Base-by-base conservation (phyloP, 352 stramenopile species). In the Pythium apleroticum region DNA sequence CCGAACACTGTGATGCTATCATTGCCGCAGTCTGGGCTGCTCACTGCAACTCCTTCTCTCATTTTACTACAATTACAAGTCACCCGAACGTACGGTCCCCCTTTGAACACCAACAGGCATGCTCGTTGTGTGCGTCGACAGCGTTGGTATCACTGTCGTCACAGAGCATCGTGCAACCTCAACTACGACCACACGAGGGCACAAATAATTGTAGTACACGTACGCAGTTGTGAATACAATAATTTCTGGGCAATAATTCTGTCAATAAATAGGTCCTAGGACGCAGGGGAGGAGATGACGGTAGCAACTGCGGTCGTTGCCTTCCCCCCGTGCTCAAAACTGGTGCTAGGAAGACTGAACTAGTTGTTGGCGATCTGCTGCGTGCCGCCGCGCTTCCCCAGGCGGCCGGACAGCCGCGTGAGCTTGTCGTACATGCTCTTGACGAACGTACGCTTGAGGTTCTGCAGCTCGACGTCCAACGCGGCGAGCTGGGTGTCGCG, bases 401-500 rank as follows among this genome's bases (percentile, higher is more conserved):
- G 48, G 7, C 53, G 46, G 11, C 59, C 60, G 1, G 79, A 77
- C 52, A 90, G 72, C 46, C 77, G 82, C 20, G 75, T 76, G 31
- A 90, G 50, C 9, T 72, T 69, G 55, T 71, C 52, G 69, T 83
- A 88, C 37, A 91, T 57, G 66, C 85, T 86, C 54, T 77, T 78
- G 50, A 80, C 73, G 19, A 91, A 76, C 4, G 78, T 86, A 60
- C 84, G 81, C 57, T 80, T 79, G 57, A 89, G 52, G 46, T 88
- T 80, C 17, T 78, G 74, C 33, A 91, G 65, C 52, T 91, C 82
- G 48, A 75, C 76, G 65, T 91, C 82, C 52, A 91, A 71, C 15
- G 88, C 82, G 3, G 80, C 82, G 31, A 91, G 77, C 60, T 91
- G 82, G 19, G 72, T 82, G 61, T 84, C 78, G 62, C 84, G 74